A percentile compares a stretch with the other conserved stretches of the same genome.
Conservation (phyloP, 2,329 filamentous ascomycete species). For the Eutypa lata region DNA sequence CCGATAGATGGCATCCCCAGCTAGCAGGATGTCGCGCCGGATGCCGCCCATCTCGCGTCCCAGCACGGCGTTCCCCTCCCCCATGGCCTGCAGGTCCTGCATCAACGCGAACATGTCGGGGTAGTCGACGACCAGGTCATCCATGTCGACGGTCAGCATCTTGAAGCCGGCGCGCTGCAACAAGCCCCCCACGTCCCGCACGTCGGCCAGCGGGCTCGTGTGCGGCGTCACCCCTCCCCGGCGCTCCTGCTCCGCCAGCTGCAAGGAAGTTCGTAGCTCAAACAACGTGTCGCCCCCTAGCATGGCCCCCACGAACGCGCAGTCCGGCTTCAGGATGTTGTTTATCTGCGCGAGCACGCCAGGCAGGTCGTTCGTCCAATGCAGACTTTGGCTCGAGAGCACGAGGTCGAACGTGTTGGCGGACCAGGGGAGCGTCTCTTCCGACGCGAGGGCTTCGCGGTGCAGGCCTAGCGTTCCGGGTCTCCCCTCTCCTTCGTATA, state of each 20-base stretch:
- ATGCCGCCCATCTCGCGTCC: slow-evolving; percentile 79
- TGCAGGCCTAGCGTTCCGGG: slow-evolving; percentile 55
- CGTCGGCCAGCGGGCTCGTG: slow-evolving; percentile 87
- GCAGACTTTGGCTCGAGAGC: slow-evolving; percentile 81
- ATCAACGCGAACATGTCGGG: slow-evolving; percentile 87
- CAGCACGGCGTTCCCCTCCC: slow-evolving; percentile 85
- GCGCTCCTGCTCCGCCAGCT: slow-evolving; percentile 87
- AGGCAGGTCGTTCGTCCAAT: slow-evolving; percentile 97
- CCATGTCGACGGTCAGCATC: slow-evolving; percentile 92
- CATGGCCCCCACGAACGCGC: slow-evolving; percentile 93
- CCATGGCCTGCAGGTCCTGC: slow-evolving; percentile 94
- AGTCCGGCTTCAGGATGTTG: slow-evolving; percentile 81
- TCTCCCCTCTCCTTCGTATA: slow-evolving; percentile 48
- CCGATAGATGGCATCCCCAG: slow-evolving; percentile 83
- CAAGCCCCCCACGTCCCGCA: slow-evolving; percentile 84
- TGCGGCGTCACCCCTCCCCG: slow-evolving; percentile 89
- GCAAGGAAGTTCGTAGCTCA: slow-evolving; percentile 88
- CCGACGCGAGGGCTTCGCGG: slow-evolving; percentile 70
- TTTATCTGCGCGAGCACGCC: slow-evolving; percentile 83
- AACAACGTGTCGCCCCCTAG: slow-evolving; percentile 91
- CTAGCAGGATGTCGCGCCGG: slow-evolving; percentile 77
- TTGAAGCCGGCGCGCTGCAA: slow-evolving; percentile 88
- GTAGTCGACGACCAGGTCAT: slow-evolving; percentile 95
- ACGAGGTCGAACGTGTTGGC: slow-evolving; percentile 83
- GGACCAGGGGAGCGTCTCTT: slow-evolving; percentile 73